A percentile compares a stretch with the other conserved stretches of the same genome.
phyloP scores from a whole-genome alignment of 2,329 filamentous ascomycete genomes.

The Davidsoniella eucalypti region DNA sequence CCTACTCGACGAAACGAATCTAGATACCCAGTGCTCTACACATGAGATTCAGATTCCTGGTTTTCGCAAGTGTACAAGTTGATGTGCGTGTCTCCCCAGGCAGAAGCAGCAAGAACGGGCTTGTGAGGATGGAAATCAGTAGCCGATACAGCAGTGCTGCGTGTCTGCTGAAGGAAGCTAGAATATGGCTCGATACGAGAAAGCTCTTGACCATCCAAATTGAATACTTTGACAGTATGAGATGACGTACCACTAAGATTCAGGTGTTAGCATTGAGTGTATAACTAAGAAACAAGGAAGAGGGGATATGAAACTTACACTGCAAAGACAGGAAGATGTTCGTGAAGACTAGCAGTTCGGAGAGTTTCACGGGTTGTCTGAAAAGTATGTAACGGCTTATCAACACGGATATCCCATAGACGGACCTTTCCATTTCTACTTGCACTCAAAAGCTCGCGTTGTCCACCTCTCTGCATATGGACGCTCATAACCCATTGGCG shows the following conservation, averaged over 20 bases:
- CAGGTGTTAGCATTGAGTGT: slow-evolving; percentile 1
- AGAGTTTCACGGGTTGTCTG: slow-evolving; percentile 61
- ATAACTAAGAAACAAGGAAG: neutral
- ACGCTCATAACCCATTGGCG: slow-evolving; percentile 91
- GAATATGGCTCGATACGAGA: slow-evolving; percentile 81
- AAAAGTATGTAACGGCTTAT: slow-evolving; percentile 56
- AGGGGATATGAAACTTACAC: slow-evolving; percentile 42
- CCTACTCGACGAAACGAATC: slow-evolving; percentile 5
- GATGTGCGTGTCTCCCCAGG: slow-evolving; percentile 74
- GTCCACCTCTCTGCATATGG: slow-evolving; percentile 89
- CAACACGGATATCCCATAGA: slow-evolving; percentile 90
- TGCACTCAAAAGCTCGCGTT: slow-evolving; percentile 78
- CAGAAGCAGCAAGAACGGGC: slow-evolving; percentile 77
- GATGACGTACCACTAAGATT: slow-evolving; percentile 60
- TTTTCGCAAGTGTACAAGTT: slow-evolving; percentile 67
- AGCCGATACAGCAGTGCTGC: slow-evolving; percentile 65
- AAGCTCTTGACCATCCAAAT: slow-evolving; percentile 64
- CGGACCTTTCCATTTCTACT: slow-evolving; percentile 87
- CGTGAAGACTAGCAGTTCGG: slow-evolving; percentile 78
- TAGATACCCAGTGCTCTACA: slow-evolving; percentile 5
- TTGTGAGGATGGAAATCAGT: slow-evolving; percentile 93
- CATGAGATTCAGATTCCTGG: slow-evolving; percentile 18
- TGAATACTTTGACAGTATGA: slow-evolving; percentile 83
- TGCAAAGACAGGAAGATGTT: slow-evolving; percentile 91
- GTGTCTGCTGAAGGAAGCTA: slow-evolving; percentile 68